These are phyloP conservation scores for Knoxia roxburghii DNA, from an alignment of 257 asterid genomes.

Conservation along the genomic window DNA sequence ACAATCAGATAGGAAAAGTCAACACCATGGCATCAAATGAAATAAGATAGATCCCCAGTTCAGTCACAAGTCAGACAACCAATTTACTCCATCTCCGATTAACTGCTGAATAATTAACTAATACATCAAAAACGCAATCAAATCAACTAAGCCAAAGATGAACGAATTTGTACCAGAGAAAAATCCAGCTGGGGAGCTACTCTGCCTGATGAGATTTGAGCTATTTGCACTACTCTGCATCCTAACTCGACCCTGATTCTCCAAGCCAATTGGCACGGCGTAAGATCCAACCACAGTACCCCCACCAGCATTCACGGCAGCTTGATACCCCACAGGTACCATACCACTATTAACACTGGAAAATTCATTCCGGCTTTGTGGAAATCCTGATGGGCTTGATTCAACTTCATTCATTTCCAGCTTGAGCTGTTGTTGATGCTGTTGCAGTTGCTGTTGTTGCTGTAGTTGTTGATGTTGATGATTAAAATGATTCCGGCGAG, in stretches of 20 bases:
- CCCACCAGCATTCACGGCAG: constrained; percentile 41
- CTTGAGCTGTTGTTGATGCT: constrained; percentile 37
- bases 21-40: constrained; percentile 1
- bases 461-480: background rate
- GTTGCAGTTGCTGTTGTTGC: background rate
- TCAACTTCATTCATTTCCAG: constrained; percentile 34
- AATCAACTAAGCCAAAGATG: background rate
- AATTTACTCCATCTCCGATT: background rate
- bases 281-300: constrained; percentile 51
- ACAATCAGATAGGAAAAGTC: constrained; percentile 12
- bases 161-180: constrained; percentile 47
- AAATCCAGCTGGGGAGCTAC: constrained; percentile 86
- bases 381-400: constrained; percentile 27
- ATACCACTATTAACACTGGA: constrained; percentile 9
- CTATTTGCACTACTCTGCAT: constrained; percentile 26
- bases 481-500: background rate
- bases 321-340: constrained; percentile 33
- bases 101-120: background rate
- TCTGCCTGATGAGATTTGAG: constrained; percentile 65
- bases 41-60: constrained; percentile 4
- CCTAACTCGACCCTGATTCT: constrained; percentile 28
- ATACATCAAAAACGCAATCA: background rate
- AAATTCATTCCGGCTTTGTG: constrained; percentile 31
- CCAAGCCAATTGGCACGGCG: constrained; percentile 38
- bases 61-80: background rate